Conservation (phyloP, 495 filamentous ascomycete genomes). For the Trichoderma asperelloides region DNA sequence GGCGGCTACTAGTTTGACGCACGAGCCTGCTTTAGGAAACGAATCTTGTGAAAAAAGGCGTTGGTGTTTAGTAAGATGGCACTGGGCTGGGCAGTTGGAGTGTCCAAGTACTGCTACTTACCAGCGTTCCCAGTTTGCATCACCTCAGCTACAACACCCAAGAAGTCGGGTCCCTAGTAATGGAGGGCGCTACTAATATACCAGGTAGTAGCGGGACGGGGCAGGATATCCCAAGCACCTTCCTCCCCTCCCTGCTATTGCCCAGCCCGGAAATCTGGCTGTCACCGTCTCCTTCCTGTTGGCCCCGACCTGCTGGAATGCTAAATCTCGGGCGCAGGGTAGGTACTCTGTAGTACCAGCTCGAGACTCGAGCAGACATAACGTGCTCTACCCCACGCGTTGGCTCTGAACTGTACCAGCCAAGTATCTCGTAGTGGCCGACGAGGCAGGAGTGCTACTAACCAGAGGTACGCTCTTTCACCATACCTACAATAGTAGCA, state of each 20-base stretch:
- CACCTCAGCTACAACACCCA: no score
- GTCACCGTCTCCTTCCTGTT: slow-evolving; percentile 2
- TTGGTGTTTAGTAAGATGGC: background rate
- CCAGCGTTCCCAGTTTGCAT: no score
- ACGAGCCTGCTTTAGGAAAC: background rate
- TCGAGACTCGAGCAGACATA: background rate
- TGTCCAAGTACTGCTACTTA: no score
- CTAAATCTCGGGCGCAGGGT: background rate
- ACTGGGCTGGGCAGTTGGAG: background rate
- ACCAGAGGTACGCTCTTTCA: background rate
- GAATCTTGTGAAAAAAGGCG: background rate
- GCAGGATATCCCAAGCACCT: background rate
- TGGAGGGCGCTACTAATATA: background rate
- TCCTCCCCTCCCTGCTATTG: background rate
- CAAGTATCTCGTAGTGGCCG: background rate
- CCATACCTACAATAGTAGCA: background rate
- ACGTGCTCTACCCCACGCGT: background rate
- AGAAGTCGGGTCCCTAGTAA: no score
- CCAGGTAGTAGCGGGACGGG: no score
- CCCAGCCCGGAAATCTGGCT: background rate
- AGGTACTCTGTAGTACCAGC: background rate
- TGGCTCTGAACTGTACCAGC: background rate
- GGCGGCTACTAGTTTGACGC: background rate
- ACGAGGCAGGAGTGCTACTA: background rate
- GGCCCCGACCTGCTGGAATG: slow-evolving; percentile 1